Conservation (phyloP, 1,139 yeast species). For the Geotrichum fermentans region DNA sequence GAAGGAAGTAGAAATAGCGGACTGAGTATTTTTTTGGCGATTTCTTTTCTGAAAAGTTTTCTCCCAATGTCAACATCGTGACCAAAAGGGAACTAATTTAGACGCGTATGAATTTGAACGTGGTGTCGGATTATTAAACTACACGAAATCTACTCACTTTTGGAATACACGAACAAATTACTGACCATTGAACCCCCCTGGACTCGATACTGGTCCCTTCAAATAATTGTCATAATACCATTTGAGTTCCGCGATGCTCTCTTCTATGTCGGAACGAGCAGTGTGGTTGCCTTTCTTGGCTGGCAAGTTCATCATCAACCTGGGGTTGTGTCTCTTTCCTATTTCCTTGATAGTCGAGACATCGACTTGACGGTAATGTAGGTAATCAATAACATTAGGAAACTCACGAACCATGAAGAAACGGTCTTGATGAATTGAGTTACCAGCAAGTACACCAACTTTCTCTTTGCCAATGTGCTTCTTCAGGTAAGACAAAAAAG, state of each 20-base stretch:
- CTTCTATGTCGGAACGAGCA: slow-evolving; percentile 81
- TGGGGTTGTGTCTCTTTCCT: slow-evolving; percentile 70
- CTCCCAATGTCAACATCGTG: too few relatives aligned
- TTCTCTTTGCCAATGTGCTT: slow-evolving; percentile 50
- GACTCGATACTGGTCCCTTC: slow-evolving; percentile 25
- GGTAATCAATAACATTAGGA: slow-evolving; percentile 56
- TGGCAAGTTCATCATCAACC: slow-evolving; percentile 54
- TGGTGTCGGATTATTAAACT: too few relatives aligned
- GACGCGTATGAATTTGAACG: too few relatives aligned
- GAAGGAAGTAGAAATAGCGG: too few relatives aligned
- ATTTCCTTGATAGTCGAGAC: slow-evolving; percentile 81
- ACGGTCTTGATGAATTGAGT: slow-evolving; percentile 87
- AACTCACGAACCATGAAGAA: slow-evolving; percentile 78
- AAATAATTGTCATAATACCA: slow-evolving; percentile 69
- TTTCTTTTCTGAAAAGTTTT: too few relatives aligned
- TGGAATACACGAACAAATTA: too few relatives aligned
- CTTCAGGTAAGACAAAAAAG: slow-evolving; percentile 57
- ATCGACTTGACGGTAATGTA: slow-evolving; percentile 83
- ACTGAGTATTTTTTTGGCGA: too few relatives aligned
- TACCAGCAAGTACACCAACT: slow-evolving; percentile 77
- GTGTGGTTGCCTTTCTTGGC: slow-evolving; percentile 69
- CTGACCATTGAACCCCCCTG: too few relatives aligned
- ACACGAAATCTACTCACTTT: too few relatives aligned
- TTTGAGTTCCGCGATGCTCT: slow-evolving; percentile 75
- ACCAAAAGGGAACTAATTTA: too few relatives aligned